Evolutionary conservation across 2,329 filamentous ascomycete genomes (phyloP).

Genomic region (Beauveria scarabaeidicola): DNA sequence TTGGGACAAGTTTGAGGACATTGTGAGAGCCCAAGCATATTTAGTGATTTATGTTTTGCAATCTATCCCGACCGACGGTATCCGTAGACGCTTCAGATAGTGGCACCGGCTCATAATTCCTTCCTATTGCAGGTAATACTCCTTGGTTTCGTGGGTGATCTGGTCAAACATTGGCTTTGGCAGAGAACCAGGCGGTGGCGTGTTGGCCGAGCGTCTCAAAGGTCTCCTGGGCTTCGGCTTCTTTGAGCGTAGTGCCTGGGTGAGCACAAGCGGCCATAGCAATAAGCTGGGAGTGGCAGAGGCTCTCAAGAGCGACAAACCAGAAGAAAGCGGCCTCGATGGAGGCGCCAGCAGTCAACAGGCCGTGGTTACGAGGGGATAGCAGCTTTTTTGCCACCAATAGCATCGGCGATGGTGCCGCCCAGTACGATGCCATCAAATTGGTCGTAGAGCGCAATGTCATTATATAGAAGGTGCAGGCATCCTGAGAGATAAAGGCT

Average conservation of each 20-base stretch:
- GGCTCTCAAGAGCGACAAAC: slow-evolving; percentile 44
- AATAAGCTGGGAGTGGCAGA: slow-evolving; percentile 39
- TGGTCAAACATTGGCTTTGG: slow-evolving; percentile 13
- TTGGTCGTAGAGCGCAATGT: slow-evolving; percentile 33
- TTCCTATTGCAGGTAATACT: slow-evolving; percentile 4
- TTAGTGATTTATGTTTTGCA: too few species aligned
- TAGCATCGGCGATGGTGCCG: slow-evolving; percentile 38
- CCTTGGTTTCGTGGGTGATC: slow-evolving; percentile 2
- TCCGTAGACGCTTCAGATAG: too few species aligned
- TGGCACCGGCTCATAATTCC: too few species aligned
- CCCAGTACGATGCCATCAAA: slow-evolving; percentile 47
- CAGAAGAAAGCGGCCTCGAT: slow-evolving; percentile 46
- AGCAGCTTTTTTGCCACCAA: slow-evolving; percentile 42
- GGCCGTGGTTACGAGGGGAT: slow-evolving; percentile 45
- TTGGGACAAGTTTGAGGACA: too few species aligned
- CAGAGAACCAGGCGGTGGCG: slow-evolving; percentile 59
- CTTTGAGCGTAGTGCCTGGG: slow-evolving; percentile 53
- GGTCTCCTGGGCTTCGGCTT: slow-evolving; percentile 61
- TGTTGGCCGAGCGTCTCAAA: slow-evolving; percentile 56
- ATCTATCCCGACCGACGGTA: too few species aligned
- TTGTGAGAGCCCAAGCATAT: too few species aligned
- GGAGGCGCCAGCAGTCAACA: slow-evolving; percentile 40
- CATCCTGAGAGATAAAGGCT: slow-evolving; percentile 58
- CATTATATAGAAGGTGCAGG: slow-evolving; percentile 50
- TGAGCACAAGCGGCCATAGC: slow-evolving; percentile 54